These are phyloP conservation scores for Talaromyces islandicus DNA, from an alignment of 2,329 filamentous ascomycete species.

Conservation along the genomic window DNA sequence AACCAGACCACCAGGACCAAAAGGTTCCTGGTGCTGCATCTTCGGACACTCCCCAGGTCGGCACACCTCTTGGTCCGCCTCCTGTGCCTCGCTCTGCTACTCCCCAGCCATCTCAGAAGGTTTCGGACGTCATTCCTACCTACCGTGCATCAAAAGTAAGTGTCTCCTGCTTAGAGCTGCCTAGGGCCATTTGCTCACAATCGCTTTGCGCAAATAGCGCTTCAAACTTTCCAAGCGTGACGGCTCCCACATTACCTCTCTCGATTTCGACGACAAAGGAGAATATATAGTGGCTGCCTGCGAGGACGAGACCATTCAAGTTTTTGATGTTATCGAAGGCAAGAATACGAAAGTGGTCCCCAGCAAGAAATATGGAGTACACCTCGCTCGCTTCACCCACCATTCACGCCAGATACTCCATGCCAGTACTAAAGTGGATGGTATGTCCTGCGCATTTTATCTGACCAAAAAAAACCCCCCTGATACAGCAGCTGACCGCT, in stretches of 20 bases:
- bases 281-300: constrained; percentile 87
- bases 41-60: constrained; percentile 8
- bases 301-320: constrained; percentile 90
- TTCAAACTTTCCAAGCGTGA: constrained; percentile 28
- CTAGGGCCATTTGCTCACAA: constrained; percentile 6
- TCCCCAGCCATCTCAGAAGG: constrained; percentile 50
- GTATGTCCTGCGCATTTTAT: constrained; percentile 36
- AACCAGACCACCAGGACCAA: constrained; percentile 7
- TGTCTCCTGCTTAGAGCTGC: background rate
- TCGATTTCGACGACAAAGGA: constrained; percentile 95
- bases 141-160: constrained; percentile 75
- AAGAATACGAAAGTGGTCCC: constrained; percentile 82
- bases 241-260: constrained; percentile 63
- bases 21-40: constrained; percentile 1
- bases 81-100: constrained; percentile 3
- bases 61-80: constrained; percentile 5
- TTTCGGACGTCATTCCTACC: constrained; percentile 69
- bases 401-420: constrained; percentile 88
- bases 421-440: constrained; percentile 89
- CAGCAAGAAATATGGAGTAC: constrained; percentile 95
- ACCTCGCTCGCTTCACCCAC: constrained; percentile 90
- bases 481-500: constrained; percentile 6
- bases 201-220: background rate
- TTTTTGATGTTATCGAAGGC: constrained; percentile 90
- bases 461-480: background rate